Percentiles rank a stretch among this genome's conserved stretches.
Evolutionary conservation across 2,329 filamentous ascomycete species (phyloP).

Genomic region (Byssochlamys sp.): DNA sequence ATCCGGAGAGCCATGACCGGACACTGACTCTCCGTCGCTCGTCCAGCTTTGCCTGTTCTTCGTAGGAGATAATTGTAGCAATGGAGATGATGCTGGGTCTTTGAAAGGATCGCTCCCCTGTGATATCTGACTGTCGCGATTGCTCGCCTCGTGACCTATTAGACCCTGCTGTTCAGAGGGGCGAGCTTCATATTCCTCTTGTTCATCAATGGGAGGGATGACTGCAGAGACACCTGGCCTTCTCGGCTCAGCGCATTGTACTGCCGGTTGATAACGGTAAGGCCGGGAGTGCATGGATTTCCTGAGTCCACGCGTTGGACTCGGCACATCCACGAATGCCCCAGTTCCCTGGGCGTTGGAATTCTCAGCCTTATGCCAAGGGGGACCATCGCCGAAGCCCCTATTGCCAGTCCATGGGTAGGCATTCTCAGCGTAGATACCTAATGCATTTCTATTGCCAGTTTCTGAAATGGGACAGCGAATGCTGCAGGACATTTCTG

Average conservation of each 20-base stretch:
- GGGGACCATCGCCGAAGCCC: conserved; percentile 10
- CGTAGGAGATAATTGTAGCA: neutral
- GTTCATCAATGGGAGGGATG: conserved; percentile 56
- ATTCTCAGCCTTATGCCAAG: conserved; percentile 20
- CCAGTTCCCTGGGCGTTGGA: conserved; percentile 33
- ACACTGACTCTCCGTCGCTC: conserved; percentile 10
- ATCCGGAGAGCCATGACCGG: conserved; percentile 10
- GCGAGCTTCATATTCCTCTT: conserved; percentile 48
- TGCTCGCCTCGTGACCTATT: conserved; percentile 5
- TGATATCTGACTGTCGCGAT: conserved; percentile 7
- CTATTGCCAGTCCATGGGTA: conserved; percentile 22
- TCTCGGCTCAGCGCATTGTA: conserved; percentile 41
- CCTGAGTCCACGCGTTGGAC: conserved; percentile 30
- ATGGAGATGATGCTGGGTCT: conserved; percentile 16
- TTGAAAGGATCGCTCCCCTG: conserved; percentile 18
- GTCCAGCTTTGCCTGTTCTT: neutral
- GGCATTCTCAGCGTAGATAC: conserved; percentile 8
- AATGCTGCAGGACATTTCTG: conserved; percentile 30
- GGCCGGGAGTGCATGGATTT: conserved; percentile 30
- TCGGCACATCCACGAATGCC: conserved; percentile 31
- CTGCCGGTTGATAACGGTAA: conserved; percentile 31
- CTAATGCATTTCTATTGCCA: conserved; percentile 6
- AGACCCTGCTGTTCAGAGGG: conserved; percentile 7
- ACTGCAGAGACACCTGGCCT: conserved; percentile 42
- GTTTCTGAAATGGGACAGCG: conserved; percentile 18